phyloP scores from a whole-genome alignment of 768 basidiomycete genomes.

The Suillus ampliporus region DNA sequence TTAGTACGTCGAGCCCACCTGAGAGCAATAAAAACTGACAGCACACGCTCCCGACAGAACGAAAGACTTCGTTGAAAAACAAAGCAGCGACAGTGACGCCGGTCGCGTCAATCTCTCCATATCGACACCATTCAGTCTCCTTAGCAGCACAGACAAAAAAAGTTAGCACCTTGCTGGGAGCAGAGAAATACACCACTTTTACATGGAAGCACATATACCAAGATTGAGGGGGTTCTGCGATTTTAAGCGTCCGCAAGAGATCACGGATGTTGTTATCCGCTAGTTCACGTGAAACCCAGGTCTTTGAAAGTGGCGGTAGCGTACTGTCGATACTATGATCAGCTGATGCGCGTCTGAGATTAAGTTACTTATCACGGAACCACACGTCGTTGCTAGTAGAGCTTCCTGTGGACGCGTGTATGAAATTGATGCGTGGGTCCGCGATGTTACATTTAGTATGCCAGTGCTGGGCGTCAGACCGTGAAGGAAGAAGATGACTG shows the following conservation, averaged over 20 bases:
- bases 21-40: slow-evolving; percentile 61
- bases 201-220: slow-evolving; percentile 59
- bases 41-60: slow-evolving; percentile 55
- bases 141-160: not conserved
- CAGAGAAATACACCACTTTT: slow-evolving; percentile 63
- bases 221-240: slow-evolving; percentile 64
- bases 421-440: slow-evolving; percentile 60
- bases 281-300: slow-evolving; percentile 62
- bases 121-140: not conserved
- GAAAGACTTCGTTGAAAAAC: too few relatives aligned
- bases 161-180: slow-evolving; percentile 25
- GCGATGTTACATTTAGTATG: too few relatives aligned
- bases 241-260: slow-evolving; percentile 64
- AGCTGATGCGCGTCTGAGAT: not conserved
- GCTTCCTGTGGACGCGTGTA: slow-evolving; percentile 62
- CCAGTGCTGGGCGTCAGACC: too few relatives aligned
- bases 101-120: too few relatives aligned
- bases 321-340: slow-evolving; percentile 44
- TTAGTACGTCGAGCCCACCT: too few relatives aligned
- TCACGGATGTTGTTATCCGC: slow-evolving; percentile 65
- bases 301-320: slow-evolving; percentile 67
- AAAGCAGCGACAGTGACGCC: too few relatives aligned
- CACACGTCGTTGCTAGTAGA: slow-evolving; percentile 52
- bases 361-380: not conserved
- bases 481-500: too few relatives aligned